Evolutionary conservation across 345 rosid species (phyloP).

Genomic region (Eucalyptus tenuipes): DNA sequence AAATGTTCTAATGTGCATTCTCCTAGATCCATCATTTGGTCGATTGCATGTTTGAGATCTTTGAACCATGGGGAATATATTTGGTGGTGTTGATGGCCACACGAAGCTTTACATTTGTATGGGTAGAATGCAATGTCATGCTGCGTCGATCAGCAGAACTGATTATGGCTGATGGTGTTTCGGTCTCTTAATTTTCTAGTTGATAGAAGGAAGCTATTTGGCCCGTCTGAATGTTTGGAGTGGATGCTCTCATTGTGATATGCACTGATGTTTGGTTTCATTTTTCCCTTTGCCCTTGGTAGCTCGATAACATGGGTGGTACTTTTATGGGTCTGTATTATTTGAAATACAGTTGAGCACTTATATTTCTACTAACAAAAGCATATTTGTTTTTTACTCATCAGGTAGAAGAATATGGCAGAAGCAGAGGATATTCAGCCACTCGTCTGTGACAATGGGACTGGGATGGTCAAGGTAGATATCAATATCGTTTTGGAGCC

Average conservation of each 20-base stretch:
- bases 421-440: constrained; percentile 56
- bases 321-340: not conserved
- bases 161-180: not conserved
- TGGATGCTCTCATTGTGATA: not conserved
- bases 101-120: not conserved
- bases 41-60: not conserved
- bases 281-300: not conserved
- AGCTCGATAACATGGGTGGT: not conserved
- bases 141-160: not conserved
- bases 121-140: not conserved
- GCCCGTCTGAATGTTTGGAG: not conserved
- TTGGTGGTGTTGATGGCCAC: not conserved
- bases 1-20: not conserved
- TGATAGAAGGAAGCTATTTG: not conserved
- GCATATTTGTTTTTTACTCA: not conserved
- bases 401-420: constrained; percentile 48
- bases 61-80: not conserved
- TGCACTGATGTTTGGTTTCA: not conserved
- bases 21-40: not conserved
- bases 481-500: not conserved
- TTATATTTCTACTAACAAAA: not conserved
- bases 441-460: constrained; percentile 73
- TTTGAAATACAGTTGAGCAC: not conserved
- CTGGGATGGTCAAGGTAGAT: constrained; percentile 81
- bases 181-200: not conserved